A percentile compares a stretch with the other conserved stretches of the same genome.
phyloP scores from a whole-genome alignment of 1,139 yeast genomes.

The Nakaseomyces sp. region DNA sequence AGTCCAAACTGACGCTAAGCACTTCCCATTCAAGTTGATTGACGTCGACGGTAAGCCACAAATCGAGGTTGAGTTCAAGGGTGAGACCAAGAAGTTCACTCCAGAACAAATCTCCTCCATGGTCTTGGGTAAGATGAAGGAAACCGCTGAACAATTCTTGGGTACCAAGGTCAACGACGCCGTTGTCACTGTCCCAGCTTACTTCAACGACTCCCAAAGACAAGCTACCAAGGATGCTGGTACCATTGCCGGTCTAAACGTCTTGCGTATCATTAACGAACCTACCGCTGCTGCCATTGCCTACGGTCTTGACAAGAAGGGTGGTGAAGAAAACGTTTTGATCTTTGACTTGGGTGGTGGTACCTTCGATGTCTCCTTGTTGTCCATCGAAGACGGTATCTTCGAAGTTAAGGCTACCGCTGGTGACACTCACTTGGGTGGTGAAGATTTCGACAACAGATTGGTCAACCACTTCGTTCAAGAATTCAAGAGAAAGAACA shows the following conservation, averaged over 20 bases:
- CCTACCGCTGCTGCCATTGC: constrained; percentile 99
- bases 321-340: constrained; percentile 81
- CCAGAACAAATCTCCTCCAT: constrained; percentile 97
- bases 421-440: constrained; percentile 78
- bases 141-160: constrained; percentile 91
- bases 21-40: constrained; percentile 94
- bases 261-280: constrained; percentile 94
- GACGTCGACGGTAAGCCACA: constrained; percentile 84
- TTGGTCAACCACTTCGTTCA: constrained; percentile 68
- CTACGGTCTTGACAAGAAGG: constrained; percentile 91
- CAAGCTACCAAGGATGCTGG: constrained; percentile 99
- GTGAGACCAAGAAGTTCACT: constrained; percentile 87
- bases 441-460: constrained; percentile 79
- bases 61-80: constrained; percentile 91
- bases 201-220: constrained; percentile 97
- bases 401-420: constrained; percentile 98
- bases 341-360: constrained; percentile 99
- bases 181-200: constrained; percentile 95
- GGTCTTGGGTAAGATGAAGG: constrained; percentile 98
- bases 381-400: constrained; percentile 95
- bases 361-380: constrained; percentile 95
- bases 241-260: constrained; percentile 95
- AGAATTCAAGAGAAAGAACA: constrained; percentile 80
- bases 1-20: constrained; percentile 92
- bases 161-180: constrained; percentile 92